Conservation (phyloP, 495 filamentous ascomycete species). For the Xylaria bambusicola region DNA sequence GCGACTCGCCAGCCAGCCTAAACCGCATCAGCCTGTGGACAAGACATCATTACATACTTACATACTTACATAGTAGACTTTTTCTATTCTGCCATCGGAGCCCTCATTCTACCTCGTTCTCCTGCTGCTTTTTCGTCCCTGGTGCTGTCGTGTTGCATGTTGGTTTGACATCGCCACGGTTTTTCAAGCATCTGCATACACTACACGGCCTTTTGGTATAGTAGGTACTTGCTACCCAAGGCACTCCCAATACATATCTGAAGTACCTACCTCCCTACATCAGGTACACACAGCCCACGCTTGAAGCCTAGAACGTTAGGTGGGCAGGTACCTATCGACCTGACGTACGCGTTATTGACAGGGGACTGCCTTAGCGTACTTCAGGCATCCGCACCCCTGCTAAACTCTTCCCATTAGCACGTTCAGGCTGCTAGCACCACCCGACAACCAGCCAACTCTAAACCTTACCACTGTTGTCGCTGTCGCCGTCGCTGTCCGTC, state of each 20-base stretch:
- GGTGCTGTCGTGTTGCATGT: too few relatives aligned
- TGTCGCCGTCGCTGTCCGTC: too few relatives aligned
- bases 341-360: not conserved
- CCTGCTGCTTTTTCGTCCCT: not conserved
- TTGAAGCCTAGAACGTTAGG: too few relatives aligned
- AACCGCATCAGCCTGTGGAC: constrained; percentile 12
- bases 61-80: too few relatives aligned
- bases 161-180: too few relatives aligned
- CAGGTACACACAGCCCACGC: too few relatives aligned
- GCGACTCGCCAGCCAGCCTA: constrained; percentile 13
- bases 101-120: not conserved
- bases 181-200: not conserved
- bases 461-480: not conserved
- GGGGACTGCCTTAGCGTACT: constrained; percentile 1
- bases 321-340: not conserved
- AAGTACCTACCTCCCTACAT: not conserved
- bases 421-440: constrained; percentile 1
- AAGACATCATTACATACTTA: not conserved
- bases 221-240: not conserved
- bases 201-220: not conserved
- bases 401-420: constrained; percentile 9
- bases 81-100: not conserved
- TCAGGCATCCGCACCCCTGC: constrained; percentile 12
- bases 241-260: too few relatives aligned
- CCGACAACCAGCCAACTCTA: constrained; percentile 7